Evolutionary conservation across 2,329 filamentous ascomycete genomes (phyloP).

Genomic region (Beauveria scarabaeidicola): DNA sequence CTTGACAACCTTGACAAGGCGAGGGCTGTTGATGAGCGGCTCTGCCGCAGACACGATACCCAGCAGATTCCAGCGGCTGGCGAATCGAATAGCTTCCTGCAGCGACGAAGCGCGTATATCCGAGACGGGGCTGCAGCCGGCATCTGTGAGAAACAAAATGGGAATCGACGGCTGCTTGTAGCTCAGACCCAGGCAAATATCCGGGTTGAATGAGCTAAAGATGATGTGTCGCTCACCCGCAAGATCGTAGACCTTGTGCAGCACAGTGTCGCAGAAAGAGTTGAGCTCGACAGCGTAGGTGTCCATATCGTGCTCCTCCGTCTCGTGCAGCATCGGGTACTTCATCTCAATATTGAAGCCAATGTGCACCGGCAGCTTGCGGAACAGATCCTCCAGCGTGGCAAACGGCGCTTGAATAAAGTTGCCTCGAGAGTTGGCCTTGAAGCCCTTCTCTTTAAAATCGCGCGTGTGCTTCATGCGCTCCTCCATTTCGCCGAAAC

Average conservation of each 20-base stretch:
- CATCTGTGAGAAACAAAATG: constrained; percentile 88
- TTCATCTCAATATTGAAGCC: constrained; percentile 99
- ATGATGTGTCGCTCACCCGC: constrained; percentile 81
- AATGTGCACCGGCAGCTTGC: constrained; percentile 68
- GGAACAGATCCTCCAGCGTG: constrained; percentile 88
- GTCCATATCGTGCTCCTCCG: constrained; percentile 93
- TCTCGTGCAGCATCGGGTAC: constrained; percentile 96
- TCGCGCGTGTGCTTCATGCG: constrained; percentile 96
- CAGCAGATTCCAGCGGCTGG: constrained; percentile 86
- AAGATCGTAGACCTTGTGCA: constrained; percentile 82
- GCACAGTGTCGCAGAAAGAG: constrained; percentile 88
- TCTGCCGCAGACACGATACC: constrained; percentile 86
- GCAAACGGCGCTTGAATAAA: constrained; percentile 96
- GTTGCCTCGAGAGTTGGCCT: constrained; percentile 86
- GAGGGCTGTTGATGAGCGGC: constrained; percentile 79
- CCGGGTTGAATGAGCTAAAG: constrained; percentile 95
- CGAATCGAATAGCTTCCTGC: constrained; percentile 93
- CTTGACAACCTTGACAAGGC: constrained; percentile 87
- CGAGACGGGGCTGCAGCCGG: constrained; percentile 69
- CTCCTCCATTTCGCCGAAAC: constrained; percentile 48
- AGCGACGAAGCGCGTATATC: constrained; percentile 86
- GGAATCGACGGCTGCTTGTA: constrained; percentile 98
- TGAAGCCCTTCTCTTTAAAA: constrained; percentile 91
- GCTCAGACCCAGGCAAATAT: constrained; percentile 85
- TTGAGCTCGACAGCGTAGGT: constrained; percentile 93